phyloP scores from a whole-genome alignment of 768 basidiomycete genomes.

The Suillus bovinus region DNA sequence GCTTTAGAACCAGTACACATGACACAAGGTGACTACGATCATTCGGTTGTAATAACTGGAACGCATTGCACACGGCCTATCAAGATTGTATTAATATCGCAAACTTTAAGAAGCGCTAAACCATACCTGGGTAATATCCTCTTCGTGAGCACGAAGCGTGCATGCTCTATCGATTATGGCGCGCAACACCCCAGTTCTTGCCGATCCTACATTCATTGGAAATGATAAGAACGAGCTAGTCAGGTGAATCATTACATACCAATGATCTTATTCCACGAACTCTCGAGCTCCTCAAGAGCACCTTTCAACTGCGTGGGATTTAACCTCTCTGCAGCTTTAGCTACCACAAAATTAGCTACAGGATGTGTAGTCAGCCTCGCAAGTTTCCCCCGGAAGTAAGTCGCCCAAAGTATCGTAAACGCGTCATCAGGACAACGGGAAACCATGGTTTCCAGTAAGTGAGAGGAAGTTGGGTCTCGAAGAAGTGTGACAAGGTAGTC shows the following conservation, averaged over 20 bases:
- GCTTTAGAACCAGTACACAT: constrained; percentile 60
- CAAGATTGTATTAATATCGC: constrained; percentile 11
- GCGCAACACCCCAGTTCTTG: constrained; percentile 76
- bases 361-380: constrained; percentile 79
- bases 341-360: constrained; percentile 92
- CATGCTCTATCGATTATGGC: constrained; percentile 71
- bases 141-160: constrained; percentile 45
- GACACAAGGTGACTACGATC: constrained; percentile 58
- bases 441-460: constrained; percentile 83
- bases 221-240: neutral
- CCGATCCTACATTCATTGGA: constrained; percentile 47
- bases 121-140: constrained; percentile 58
- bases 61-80: constrained; percentile 61
- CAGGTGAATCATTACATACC: constrained; percentile 47
- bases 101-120: constrained; percentile 1
- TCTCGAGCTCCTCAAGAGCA: constrained; percentile 60
- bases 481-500: constrained; percentile 84
- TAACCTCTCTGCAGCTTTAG: constrained; percentile 70
- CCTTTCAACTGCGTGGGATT: constrained; percentile 53
- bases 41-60: constrained; percentile 53
- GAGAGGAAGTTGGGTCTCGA: constrained; percentile 85
- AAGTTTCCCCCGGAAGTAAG: constrained; percentile 77
- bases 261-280: constrained; percentile 60
- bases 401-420: constrained; percentile 71
- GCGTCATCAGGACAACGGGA: constrained; percentile 56